Conservation (phyloP, 2,329 filamentous ascomycete species). For the Exophiala dermatitidis region DNA sequence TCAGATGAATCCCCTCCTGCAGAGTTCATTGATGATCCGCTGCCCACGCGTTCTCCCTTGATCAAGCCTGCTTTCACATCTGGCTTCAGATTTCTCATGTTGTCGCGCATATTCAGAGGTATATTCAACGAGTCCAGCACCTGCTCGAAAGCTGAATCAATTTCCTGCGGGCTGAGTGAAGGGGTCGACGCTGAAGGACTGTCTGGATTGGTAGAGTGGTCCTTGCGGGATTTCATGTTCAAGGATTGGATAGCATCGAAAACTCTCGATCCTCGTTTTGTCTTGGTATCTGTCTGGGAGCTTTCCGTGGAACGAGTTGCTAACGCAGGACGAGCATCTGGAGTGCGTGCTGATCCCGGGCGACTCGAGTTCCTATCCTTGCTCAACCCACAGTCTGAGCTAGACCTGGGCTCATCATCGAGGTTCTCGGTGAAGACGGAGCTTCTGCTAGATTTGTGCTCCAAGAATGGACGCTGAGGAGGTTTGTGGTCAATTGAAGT, state of each 20-base stretch:
- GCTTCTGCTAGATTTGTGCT: slow-evolving; percentile 28
- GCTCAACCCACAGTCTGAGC: slow-evolving; percentile 13
- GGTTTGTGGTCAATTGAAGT: slow-evolving; percentile 40
- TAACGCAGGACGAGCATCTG: slow-evolving; percentile 2
- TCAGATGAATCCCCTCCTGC: slow-evolving; percentile 36
- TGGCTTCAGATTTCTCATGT: slow-evolving; percentile 83
- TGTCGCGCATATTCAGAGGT: slow-evolving; percentile 84
- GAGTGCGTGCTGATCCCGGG: slow-evolving; percentile 10
- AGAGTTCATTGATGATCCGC: slow-evolving; percentile 44
- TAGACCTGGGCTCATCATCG: slow-evolving; percentile 26
- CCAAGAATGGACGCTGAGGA: slow-evolving; percentile 34
- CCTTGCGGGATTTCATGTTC: slow-evolving; percentile 19
- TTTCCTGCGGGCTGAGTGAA: slow-evolving; percentile 24
- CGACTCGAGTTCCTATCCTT: slow-evolving; percentile 15
- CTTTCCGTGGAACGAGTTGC: slow-evolving; percentile 11
- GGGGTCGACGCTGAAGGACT: not conserved
- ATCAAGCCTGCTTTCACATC: slow-evolving; percentile 96
- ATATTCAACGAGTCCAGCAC: slow-evolving; percentile 81
- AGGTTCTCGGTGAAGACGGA: slow-evolving; percentile 29
- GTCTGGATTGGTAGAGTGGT: slow-evolving; percentile 1
- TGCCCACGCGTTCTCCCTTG: slow-evolving; percentile 74
- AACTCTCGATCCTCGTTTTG: slow-evolving; percentile 25
- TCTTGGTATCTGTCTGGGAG: slow-evolving; percentile 16
- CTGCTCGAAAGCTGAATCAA: slow-evolving; percentile 26
- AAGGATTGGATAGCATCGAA: slow-evolving; percentile 25